Conservation (phyloP, 306 rosid species). For the Castanea crenata region DNA sequence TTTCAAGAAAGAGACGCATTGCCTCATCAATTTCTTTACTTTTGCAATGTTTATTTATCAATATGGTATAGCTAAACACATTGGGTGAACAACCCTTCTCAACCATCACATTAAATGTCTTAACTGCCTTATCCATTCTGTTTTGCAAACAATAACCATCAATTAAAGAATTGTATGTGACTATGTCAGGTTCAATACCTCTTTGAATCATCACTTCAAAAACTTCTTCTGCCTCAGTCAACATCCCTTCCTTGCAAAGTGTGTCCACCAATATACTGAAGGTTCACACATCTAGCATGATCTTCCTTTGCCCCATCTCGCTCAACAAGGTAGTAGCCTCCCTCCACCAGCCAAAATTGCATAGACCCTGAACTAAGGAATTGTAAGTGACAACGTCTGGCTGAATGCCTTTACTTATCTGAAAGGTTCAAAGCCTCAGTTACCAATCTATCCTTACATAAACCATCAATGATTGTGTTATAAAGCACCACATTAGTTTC, state of each 20-base stretch:
- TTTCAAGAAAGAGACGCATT: conserved; percentile 21
- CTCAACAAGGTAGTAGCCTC: conserved; percentile 19
- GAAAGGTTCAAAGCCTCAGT: neutral
- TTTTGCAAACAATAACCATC: conserved; percentile 29
- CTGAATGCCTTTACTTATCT: neutral
- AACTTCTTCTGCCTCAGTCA: conserved; percentile 14
- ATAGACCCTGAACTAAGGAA: conserved; percentile 35
- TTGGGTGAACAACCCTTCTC: conserved; percentile 7
- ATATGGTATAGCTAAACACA: conserved; percentile 19
- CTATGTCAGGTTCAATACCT: conserved; percentile 19
- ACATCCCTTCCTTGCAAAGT: conserved; percentile 32
- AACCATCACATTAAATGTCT: conserved; percentile 23
- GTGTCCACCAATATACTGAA: conserved; percentile 19
- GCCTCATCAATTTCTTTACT: conserved; percentile 25
- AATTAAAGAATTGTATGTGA: conserved; percentile 37
- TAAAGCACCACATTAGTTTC: neutral
- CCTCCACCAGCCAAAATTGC: conserved; percentile 20
- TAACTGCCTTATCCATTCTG: conserved; percentile 17
- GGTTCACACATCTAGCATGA: conserved; percentile 22
- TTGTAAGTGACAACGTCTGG: conserved; percentile 26
- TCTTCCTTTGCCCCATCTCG: conserved; percentile 28
- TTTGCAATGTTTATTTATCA: conserved; percentile 30
- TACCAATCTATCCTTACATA: neutral
- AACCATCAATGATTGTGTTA: neutral
- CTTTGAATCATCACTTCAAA: conserved; percentile 23